phyloP scores from a whole-genome alignment of 768 basidiomycete species.

The Podaxis sp. region DNA sequence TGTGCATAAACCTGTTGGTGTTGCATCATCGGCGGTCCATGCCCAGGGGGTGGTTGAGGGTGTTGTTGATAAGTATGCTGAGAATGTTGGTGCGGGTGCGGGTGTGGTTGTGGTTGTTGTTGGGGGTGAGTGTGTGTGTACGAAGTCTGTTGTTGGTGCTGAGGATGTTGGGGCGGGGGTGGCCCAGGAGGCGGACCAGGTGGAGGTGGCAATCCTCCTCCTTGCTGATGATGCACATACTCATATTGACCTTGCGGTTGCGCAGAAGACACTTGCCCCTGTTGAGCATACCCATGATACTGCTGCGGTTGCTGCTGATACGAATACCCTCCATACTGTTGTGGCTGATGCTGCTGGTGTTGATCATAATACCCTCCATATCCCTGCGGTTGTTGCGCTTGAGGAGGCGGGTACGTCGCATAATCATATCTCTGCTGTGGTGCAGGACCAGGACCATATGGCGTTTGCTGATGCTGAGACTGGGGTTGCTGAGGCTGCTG shows the following conservation, averaged over 20 bases:
- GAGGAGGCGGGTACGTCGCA: slow-evolving; percentile 20
- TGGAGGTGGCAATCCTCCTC: slow-evolving; percentile 13
- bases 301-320: slow-evolving; percentile 16
- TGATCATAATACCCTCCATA: slow-evolving; percentile 29
- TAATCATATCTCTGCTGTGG: slow-evolving; percentile 25
- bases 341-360: slow-evolving; percentile 19
- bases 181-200: slow-evolving; percentile 16
- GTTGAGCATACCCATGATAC: slow-evolving; percentile 11
- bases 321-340: slow-evolving; percentile 16
- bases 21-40: slow-evolving; percentile 8
- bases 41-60: slow-evolving; percentile 15
- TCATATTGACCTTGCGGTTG: slow-evolving; percentile 17
- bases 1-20: slow-evolving; percentile 13
- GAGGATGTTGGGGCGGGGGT: slow-evolving; percentile 22
- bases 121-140: no score
- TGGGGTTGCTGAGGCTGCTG: slow-evolving; percentile 9
- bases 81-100: slow-evolving; percentile 10
- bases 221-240: slow-evolving; percentile 18
- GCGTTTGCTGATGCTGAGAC: slow-evolving; percentile 13
- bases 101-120: no score
- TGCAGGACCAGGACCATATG: slow-evolving; percentile 16
- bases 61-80: slow-evolving; percentile 14
- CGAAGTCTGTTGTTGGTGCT: slow-evolving; percentile 6
- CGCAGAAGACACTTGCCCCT: slow-evolving; percentile 9
- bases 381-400: slow-evolving; percentile 19